Evolutionary conservation across 345 rosid genomes (phyloP), one percentile per base, ranked within the genome.

Genomic region (Crucihimalaya himalaica): DNA sequence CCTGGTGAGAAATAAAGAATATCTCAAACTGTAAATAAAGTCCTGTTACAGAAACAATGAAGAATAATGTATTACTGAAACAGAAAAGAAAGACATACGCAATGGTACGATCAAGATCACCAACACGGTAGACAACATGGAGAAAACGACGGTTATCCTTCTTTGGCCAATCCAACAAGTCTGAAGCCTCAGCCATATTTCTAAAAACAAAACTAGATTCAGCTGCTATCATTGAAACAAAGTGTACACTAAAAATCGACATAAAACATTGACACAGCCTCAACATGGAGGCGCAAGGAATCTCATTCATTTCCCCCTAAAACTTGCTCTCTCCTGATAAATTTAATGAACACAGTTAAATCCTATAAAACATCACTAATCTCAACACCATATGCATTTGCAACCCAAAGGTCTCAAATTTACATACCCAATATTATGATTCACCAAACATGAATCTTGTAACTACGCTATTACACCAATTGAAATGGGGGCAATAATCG

Each of bases 81-180:
- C 12, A 32, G 45, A 56, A 2, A n/a, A n/a, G n/a, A 18, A 4
- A 31, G 20, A 35, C 81, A 42, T 75, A 91, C 98, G 86, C 53
- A 70, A 94, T 94, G 13, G 98, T 89, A 61, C 97, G 94, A 35
- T 91, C 95, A 45, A 91, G 97, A 67, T 94, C 91, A 18, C 96
- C 96, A 50, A 91, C 96, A 10, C 96, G 96, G 68, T 91, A 94
- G 29, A 93, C 98, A 25, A 75, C 98, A 55, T 93, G 97, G 70
- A 93, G 93, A 0, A 90, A n/a, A 5, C 98, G 87, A 42, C 96
- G 97, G 51, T 80, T 88, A 73, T 94, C 98, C 66, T 89, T 91
- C 89, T 83, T 94, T 10, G 97, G 88, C 91, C 96, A 91, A 52
- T 91, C 96, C 81, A 84, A 42, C 71, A 91, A 63, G 71, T 89